phyloP scores from a whole-genome alignment of 1,139 yeast genomes.

The Hyphopichia buzzinii region DNA sequence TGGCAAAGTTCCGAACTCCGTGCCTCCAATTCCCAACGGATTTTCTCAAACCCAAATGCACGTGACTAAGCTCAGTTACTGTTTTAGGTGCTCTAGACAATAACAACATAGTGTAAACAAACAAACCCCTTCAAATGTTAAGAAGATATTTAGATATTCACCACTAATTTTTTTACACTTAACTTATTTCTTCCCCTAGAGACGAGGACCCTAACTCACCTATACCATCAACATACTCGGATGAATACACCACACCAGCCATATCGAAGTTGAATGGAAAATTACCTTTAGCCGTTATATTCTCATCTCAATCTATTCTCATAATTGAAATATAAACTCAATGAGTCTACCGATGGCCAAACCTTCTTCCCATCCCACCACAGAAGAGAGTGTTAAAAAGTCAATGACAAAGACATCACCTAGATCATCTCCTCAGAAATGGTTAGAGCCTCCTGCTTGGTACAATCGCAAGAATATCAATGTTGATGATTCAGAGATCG shows the following conservation, averaged over 20 bases:
- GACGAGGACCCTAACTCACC: too few species aligned
- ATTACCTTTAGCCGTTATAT: too few species aligned
- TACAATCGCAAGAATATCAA: slow-evolving; percentile 9
- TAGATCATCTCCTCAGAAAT: not conserved
- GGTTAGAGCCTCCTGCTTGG: slow-evolving; percentile 8
- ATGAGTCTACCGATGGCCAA: slow-evolving; percentile 4
- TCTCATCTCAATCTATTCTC: not conserved
- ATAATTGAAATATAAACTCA: not conserved
- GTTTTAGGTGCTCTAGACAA: not conserved
- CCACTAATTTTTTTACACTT: too few species aligned
- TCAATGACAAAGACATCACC: not conserved
- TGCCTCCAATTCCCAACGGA: too few species aligned
- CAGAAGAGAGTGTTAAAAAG: not conserved
- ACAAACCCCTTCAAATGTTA: not conserved
- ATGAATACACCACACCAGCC: too few species aligned
- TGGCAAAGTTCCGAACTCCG: too few species aligned
- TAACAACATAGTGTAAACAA: not conserved
- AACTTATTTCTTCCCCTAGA: too few species aligned
- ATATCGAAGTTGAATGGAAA: too few species aligned
- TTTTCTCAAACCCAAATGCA: too few species aligned
- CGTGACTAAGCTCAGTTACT: too few species aligned
- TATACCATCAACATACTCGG: too few species aligned
- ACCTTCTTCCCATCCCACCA: slow-evolving; percentile 1
- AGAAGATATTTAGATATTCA: too few species aligned
- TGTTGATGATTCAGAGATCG: slow-evolving; percentile 17